Evolutionary conservation across 2,329 filamentous ascomycete species (phyloP).

Genomic region (Penicillium sp.): DNA sequence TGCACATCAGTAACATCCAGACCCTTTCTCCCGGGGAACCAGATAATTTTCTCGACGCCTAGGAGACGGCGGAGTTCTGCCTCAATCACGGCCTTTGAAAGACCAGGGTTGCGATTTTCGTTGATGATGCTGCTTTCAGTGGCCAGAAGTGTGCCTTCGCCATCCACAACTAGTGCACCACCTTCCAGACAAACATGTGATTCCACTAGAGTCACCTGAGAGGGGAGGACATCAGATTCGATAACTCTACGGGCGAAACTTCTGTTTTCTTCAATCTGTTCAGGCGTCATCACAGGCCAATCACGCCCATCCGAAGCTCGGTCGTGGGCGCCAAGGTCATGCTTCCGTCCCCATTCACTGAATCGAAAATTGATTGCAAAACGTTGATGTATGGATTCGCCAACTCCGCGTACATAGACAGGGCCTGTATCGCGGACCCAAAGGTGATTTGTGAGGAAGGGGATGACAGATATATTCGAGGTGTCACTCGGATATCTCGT

Average conservation of each 20-base stretch:
- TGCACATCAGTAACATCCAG: conserved; percentile 31
- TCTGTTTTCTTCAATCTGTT: conserved; percentile 12
- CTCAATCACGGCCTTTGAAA: conserved; percentile 20
- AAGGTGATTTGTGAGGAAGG: conserved; percentile 17
- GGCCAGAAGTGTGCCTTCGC: conserved; percentile 28
- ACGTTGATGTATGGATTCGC: background rate
- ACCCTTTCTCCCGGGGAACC: conserved; percentile 23
- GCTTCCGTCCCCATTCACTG: conserved; percentile 21
- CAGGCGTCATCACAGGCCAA: conserved; percentile 11
- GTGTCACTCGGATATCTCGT: conserved; percentile 2
- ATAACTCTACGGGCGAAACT: conserved; percentile 15
- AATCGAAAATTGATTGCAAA: conserved; percentile 19
- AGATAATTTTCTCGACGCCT: conserved; percentile 28
- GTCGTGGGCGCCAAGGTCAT: conserved; percentile 9
- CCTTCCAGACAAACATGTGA: conserved; percentile 24
- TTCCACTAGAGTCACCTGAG: conserved; percentile 11
- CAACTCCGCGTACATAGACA: conserved; percentile 14
- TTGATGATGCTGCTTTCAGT: conserved; percentile 30
- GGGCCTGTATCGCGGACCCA: conserved; percentile 20
- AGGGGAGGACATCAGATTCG: conserved; percentile 2
- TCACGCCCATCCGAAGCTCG: conserved; percentile 8
- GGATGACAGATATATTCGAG: conserved; percentile 13
- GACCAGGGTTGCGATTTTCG: conserved; percentile 25
- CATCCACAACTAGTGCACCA: conserved; percentile 28
- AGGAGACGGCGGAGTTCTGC: conserved; percentile 18